A percentile compares a stretch with the other conserved stretches of the same genome.
These are phyloP conservation scores for Pleurozium schreberi DNA, from an alignment of 225 moss, liverwort and hornwort species.

Conservation along the genomic window DNA sequence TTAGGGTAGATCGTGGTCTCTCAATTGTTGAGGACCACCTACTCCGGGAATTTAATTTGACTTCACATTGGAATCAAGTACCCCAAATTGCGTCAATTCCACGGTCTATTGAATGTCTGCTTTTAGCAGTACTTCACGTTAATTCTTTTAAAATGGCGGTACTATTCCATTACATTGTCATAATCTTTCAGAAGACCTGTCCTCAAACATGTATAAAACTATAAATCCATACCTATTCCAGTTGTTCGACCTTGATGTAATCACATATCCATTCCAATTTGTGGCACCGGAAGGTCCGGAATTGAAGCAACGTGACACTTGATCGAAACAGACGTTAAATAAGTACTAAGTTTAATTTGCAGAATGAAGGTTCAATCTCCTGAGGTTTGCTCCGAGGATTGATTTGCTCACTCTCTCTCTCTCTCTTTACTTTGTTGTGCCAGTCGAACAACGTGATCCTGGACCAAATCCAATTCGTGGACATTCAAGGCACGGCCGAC, in stretches of 20 bases:
- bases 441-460: constrained; percentile 8
- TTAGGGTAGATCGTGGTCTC: too few species aligned
- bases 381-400: background rate
- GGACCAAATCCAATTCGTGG: constrained; percentile 1
- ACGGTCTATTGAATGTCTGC: too few species aligned
- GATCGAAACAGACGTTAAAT: too few species aligned
- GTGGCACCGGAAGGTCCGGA: background rate
- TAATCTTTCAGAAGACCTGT: background rate
- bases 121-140: too few species aligned
- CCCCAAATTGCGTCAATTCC: too few species aligned
- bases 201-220: too few species aligned
- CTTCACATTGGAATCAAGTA: too few species aligned
- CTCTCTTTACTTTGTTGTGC: too few species aligned
- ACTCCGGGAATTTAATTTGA: too few species aligned
- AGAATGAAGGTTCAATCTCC: too few species aligned
- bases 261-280: background rate
- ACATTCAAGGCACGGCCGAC: background rate
- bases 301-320: background rate
- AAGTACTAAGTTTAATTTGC: too few species aligned
- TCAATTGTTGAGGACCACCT: too few species aligned
- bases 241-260: background rate
- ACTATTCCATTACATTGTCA: background rate
- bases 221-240: background rate
- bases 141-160: background rate
- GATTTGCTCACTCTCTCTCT: background rate